Percentiles rank a stretch among this genome's conserved stretches.
These are phyloP conservation scores for Rubia occidens DNA, from an alignment of 305 asterid species.

Conservation along the genomic window DNA sequence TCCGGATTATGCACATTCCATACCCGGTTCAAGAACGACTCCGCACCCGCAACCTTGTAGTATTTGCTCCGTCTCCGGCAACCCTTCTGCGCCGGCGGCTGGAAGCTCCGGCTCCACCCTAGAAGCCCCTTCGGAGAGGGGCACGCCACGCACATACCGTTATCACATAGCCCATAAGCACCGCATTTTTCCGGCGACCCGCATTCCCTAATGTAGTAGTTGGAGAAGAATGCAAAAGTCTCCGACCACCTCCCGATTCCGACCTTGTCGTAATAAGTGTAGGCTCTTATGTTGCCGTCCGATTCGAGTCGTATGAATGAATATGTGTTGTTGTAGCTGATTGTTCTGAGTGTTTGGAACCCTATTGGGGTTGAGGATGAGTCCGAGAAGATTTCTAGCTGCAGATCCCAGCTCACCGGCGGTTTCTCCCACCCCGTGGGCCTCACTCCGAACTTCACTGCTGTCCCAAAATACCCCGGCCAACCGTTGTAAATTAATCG, in stretches of 20 bases:
- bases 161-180: conserved; percentile 16
- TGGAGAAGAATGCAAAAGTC: conserved; percentile 16
- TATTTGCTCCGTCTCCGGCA: conserved; percentile 13
- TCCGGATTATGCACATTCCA: conserved; percentile 10
- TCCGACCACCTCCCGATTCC: conserved; percentile 15
- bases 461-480: conserved; percentile 20
- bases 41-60: conserved; percentile 18
- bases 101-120: conserved; percentile 21
- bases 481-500: conserved; percentile 12
- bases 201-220: conserved; percentile 10
- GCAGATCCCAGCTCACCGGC: conserved; percentile 4
- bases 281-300: conserved; percentile 17
- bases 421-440: conserved; percentile 9
- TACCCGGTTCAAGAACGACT: conserved; percentile 16
- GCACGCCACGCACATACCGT: conserved; percentile 22
- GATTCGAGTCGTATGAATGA: conserved; percentile 18
- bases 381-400: neutral
- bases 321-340: conserved; percentile 13
- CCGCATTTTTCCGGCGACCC: conserved; percentile 21
- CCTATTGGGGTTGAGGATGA: conserved; percentile 8
- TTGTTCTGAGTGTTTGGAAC: neutral
- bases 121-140: conserved; percentile 22
- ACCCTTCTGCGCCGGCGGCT: conserved; percentile 16
- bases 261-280: conserved; percentile 15
- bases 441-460: neutral